Evolutionary conservation across 2,329 filamentous ascomycete genomes (phyloP).

Genomic region (Chaetomium olivaceum): DNA sequence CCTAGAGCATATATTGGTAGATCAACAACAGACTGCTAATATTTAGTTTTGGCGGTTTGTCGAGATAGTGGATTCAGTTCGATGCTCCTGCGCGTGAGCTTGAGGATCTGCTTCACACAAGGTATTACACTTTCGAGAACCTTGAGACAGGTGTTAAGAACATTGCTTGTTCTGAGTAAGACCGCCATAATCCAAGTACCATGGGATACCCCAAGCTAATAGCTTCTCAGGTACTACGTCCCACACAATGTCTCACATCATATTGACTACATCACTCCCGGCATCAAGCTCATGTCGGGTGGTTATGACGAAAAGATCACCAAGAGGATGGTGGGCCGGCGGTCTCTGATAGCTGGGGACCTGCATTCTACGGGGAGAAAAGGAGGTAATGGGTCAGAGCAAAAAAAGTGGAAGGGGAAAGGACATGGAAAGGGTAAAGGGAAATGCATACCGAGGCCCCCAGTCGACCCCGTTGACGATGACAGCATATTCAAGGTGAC

Average conservation of each 20-base stretch:
- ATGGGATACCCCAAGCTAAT: not conserved
- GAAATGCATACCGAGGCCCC: slow-evolving; percentile 1
- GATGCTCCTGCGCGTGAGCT: slow-evolving; percentile 43
- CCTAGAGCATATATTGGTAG: not conserved
- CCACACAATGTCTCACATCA: slow-evolving; percentile 49
- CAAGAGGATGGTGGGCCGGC: slow-evolving; percentile 18
- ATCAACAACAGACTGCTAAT: not conserved
- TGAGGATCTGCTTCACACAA: slow-evolving; percentile 43
- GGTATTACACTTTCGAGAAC: slow-evolving; percentile 47
- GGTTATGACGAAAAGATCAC: slow-evolving; percentile 19
- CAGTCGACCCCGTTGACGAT: slow-evolving; percentile 4
- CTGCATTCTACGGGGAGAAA: not conserved
- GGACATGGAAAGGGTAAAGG: not conserved
- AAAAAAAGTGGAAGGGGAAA: slow-evolving; percentile 1
- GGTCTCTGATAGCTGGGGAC: not conserved
- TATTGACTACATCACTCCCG: slow-evolving; percentile 59
- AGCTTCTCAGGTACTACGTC: slow-evolving; percentile 42
- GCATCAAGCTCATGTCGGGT: slow-evolving; percentile 46
- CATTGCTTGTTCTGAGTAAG: slow-evolving; percentile 31
- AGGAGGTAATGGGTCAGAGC: not conserved
- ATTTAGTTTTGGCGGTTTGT: not conserved
- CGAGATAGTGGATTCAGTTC: slow-evolving; percentile 45
- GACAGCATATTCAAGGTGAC: slow-evolving; percentile 23
- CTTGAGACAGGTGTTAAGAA: slow-evolving; percentile 36
- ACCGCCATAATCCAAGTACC: not conserved